Evolutionary conservation across 2,329 filamentous ascomycete genomes (phyloP), one percentile per base, ranked within the genome.

Genomic region (Talaromyces amestolkiae): DNA sequence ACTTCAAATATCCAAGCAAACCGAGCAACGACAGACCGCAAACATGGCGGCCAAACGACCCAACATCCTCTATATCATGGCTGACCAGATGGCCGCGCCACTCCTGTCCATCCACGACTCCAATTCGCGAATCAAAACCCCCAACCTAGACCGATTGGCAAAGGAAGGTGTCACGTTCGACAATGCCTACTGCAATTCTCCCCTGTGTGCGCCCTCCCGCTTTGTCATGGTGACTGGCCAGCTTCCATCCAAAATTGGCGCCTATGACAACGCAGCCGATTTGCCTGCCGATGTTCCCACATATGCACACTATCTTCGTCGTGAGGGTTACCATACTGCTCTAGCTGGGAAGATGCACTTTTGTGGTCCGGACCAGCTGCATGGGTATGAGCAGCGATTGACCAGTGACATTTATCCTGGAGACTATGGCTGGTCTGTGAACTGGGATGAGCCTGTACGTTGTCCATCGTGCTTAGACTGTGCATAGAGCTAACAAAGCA

Each of bases 301-400:
- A 1, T 97, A 96, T 75, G 92, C 93, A 9, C 93, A 97, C 78
- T 97, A 97, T 79, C 83, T 97, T 63, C 90, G 93, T 59, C 84
- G 87, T 49, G 88, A 89, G 72, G 92, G 92, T 62, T 97, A 97
- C 74, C 91, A 97, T 79, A 97, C 93, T 13, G 91, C 90, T 6
- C 83, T 97, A 71, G 92, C 93, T 5, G 93, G 93, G 68, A 97
- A 97, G 85, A 97, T 97, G 93, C 93, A 97, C 80, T 97, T 97
- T 76, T 91, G 96, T 63, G 93, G 93, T 39, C 82, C 83, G 0
- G 93, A 97, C 76, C 93, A 97, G 80, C 84, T 97, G 66, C 93
- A 97, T 76, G 93, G 93, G 35, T 97, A 96, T 73, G 93, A 97
- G 82, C 90, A 92, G 73, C 88, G 93, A 65, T 84, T 97, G 73